Base-by-base conservation (phyloP, 768 basidiomycete genomes). In the Suillus brevipes region DNA sequence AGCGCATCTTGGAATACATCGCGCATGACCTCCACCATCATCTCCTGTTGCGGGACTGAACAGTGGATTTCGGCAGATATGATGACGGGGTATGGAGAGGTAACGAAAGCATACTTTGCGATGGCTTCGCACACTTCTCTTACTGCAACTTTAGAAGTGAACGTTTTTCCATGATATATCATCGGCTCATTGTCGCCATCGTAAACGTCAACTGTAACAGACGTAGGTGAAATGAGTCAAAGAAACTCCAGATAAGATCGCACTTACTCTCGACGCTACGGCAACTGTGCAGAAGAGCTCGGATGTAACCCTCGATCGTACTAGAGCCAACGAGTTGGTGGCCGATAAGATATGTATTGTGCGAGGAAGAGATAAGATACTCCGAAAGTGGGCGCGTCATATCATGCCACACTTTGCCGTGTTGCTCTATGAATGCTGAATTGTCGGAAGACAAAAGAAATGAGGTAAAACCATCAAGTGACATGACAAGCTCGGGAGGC, bases 1-100 rank as follows among this genome's bases (percentile, higher is more conserved):
- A 91, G 76, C 9, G 79, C 77, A 6, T 82, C 78, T 1, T 87
- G 87, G 69, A 91, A 87, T 18, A 82, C 82, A 20, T 85, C 82
- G 52, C 74, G 76, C 86, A 99, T 87, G 71, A 96, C 94, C 3
- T 81, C 71, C 0, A 87, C 95, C 16, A 97, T 82, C 73, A 83
- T 82, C 43, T 91, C 90, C 74, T 99, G 96, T 73, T 95, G 92
- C 34, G 81, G 77, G 18, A 94, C 64, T 0, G 85, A 81, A 74
- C 94, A 97, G 72, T 97, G 95, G 1, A 96, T 85, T 78, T 99
- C 96, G 14, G 95, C 92, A 3, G 94, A 96, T 62, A 99, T 90
- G 71, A 99, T 87, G 72, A 99, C 81, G 1, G 96, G 96, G 71
- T 95, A 97, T 0, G 93, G 92, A 1, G 94, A 96, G 1, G 91